phyloP scores from a whole-genome alignment of 1,284 basidiomycete genomes.

The Tilletia horrida region DNA sequence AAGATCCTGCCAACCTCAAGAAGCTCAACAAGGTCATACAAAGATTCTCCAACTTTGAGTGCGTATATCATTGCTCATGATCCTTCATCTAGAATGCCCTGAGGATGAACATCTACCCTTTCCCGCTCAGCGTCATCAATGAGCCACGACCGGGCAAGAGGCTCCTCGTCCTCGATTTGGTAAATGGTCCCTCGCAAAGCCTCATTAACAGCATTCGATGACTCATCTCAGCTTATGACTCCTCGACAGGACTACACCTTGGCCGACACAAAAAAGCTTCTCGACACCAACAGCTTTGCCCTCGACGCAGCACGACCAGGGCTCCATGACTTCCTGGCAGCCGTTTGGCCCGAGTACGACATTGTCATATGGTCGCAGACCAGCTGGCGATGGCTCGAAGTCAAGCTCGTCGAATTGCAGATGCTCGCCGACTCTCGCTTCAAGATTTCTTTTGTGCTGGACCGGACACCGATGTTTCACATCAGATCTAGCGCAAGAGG shows the following conservation, averaged over 20 bases:
- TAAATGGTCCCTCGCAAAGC: background rate
- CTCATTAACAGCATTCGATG: background rate
- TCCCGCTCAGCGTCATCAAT: constrained; percentile 19
- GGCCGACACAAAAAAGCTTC: constrained; percentile 46
- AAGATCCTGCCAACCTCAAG: constrained; percentile 24
- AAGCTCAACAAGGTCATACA: constrained; percentile 37
- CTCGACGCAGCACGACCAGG: constrained; percentile 72
- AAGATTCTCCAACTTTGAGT: constrained; percentile 40
- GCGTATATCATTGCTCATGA: constrained; percentile 27
- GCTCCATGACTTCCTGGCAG: constrained; percentile 69
- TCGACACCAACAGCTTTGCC: constrained; percentile 75
- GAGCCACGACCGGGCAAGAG: constrained; percentile 57
- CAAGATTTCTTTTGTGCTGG: constrained; percentile 1
- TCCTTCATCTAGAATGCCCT: constrained; percentile 17
- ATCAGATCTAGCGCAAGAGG: constrained; percentile 65
- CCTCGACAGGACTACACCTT: constrained; percentile 62
- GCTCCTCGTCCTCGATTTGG: constrained; percentile 70
- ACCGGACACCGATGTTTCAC: constrained; percentile 79
- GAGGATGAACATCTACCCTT: constrained; percentile 10
- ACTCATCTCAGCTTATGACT: background rate
- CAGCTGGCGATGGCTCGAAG: constrained; percentile 85
- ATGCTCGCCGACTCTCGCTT: constrained; percentile 61
- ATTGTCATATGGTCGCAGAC: constrained; percentile 59
- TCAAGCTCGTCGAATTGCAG: constrained; percentile 79
- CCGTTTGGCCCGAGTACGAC: constrained; percentile 51